A percentile compares a stretch with the other conserved stretches of the same genome.
These are phyloP conservation scores for Leishmania mexicana DNA, from an alignment of 208 protist genomes.

Conservation along the genomic window DNA sequence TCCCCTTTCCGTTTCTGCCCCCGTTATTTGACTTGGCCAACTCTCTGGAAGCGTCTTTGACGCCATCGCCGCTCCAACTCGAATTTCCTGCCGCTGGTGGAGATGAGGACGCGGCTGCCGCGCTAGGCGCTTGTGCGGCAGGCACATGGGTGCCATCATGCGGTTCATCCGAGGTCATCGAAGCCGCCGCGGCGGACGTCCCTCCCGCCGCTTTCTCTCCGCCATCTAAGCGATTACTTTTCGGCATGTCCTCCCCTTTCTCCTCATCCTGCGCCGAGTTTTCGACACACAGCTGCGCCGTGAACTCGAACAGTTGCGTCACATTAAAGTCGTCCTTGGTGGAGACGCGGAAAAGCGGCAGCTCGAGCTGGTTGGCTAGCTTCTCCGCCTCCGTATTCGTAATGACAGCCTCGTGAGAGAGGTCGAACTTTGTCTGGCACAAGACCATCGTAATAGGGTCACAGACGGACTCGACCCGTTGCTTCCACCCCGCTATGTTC, in stretches of 20 bases:
- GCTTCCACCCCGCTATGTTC: constrained; percentile 86
- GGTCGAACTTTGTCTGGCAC: constrained; percentile 95
- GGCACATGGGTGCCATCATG: no score
- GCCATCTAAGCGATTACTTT: not conserved
- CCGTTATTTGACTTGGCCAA: not conserved
- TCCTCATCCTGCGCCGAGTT: constrained; percentile 5
- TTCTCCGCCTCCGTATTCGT: constrained; percentile 87
- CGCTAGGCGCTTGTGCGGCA: not conserved
- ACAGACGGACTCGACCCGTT: constrained; percentile 83
- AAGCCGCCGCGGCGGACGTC: not conserved
- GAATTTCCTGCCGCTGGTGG: not conserved
- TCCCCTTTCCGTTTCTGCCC: constrained; percentile 7
- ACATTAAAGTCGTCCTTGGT: constrained; percentile 95
- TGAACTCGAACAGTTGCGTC: constrained; percentile 87
- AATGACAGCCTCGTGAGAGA: constrained; percentile 83
- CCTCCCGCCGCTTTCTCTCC: not conserved
- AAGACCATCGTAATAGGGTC: constrained; percentile 90
- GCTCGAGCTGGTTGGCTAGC: constrained; percentile 72
- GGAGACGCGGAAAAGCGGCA: constrained; percentile 92
- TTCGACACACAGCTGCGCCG: constrained; percentile 64
- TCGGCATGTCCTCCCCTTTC: constrained; percentile 1
- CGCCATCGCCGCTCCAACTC: no score
- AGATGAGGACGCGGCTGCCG: not conserved
- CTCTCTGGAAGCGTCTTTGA: not conserved
- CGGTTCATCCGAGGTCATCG: not conserved